Base-by-base conservation (phyloP, 495 filamentous ascomycete species). In the Pyrenopolyporus hunteri region DNA sequence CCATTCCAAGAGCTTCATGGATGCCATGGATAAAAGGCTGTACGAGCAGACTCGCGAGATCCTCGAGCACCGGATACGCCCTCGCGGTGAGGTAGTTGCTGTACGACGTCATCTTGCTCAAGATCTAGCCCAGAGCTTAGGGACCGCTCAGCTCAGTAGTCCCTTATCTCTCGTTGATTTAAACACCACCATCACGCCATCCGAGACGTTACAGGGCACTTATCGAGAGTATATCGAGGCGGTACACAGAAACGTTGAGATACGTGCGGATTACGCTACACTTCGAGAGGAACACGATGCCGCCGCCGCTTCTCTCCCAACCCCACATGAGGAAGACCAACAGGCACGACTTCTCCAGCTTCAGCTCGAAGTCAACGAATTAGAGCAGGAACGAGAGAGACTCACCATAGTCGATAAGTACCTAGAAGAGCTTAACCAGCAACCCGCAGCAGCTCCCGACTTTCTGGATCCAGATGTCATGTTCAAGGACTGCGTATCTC, bases 141-240 rank as follows among this genome's bases (percentile, higher is more conserved):
- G 63, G 9, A 26, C 48, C 2, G 64, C 67, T 2, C 54, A 70
- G n/a, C 50, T 74, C 9, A 56, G 45, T 23, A 70, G 58, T 14
- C 74, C 77, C 4, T 55, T 80, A 22, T 72, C 73, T 11, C 74
- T 82, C 7, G 53, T 75, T 11, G 73, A 77, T 4, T 25, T 67
- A 4, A 64, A 63, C 11, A 54, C 29, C 40, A 29, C 60, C 39
- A 16, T 72, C 44, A 54, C 64, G 14, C 39, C 58, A 13, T 60
- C 59, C 2, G 43, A 50, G 19, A 49, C 66, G 17, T 51, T 71
- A 0, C 67, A 67, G 1, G 76, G 73, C n/a, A 70, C 68, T 1
- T 75, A 77, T 17, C 68, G 70, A 54, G 76, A 84, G 54, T 89
- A 87, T 49, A 67, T 87, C 36, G 73, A 85, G 33, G 84, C 84